Conservation (phyloP, 192 early-diverging fungal species). For the Coemansia sp. region DNA sequence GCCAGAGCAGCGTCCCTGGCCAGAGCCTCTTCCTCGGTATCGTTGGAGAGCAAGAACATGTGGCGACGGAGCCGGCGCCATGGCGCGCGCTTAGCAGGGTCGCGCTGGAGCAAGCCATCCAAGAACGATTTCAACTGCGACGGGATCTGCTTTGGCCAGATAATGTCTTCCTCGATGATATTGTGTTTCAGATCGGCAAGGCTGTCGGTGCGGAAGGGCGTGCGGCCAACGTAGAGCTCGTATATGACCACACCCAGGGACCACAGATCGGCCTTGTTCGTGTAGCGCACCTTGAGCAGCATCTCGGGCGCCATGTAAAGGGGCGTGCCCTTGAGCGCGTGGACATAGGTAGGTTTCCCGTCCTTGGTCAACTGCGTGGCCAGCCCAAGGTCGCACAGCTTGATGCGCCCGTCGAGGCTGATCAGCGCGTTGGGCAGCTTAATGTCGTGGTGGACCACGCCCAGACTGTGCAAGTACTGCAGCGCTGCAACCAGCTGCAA, state of each 20-base stretch:
- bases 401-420: conserved; percentile 60
- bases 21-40: conserved; percentile 37
- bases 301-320: conserved; percentile 56
- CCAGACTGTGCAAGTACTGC: conserved; percentile 63
- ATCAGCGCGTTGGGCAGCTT: conserved; percentile 69
- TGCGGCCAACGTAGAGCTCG: conserved; percentile 56
- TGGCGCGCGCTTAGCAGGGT: conserved; percentile 28
- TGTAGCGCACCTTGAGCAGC: conserved; percentile 50
- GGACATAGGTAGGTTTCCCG: conserved; percentile 39
- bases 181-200: conserved; percentile 51
- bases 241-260: conserved; percentile 56
- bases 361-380: conserved; percentile 55
- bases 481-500: conserved; percentile 65
- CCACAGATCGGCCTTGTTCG: conserved; percentile 57
- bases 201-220: conserved; percentile 51
- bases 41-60: conserved; percentile 29
- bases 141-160: conserved; percentile 57
- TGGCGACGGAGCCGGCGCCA: conserved; percentile 41
- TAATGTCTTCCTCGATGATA: conserved; percentile 54
- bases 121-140: conserved; percentile 44
- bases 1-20: conserved; percentile 1
- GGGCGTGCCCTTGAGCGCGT: conserved; percentile 52
- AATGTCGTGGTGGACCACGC: conserved; percentile 75
- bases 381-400: conserved; percentile 58
- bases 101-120: conserved; percentile 36